Evolutionary conservation across 768 basidiomycete genomes (phyloP).

Genomic region (Obba rivulosa): DNA sequence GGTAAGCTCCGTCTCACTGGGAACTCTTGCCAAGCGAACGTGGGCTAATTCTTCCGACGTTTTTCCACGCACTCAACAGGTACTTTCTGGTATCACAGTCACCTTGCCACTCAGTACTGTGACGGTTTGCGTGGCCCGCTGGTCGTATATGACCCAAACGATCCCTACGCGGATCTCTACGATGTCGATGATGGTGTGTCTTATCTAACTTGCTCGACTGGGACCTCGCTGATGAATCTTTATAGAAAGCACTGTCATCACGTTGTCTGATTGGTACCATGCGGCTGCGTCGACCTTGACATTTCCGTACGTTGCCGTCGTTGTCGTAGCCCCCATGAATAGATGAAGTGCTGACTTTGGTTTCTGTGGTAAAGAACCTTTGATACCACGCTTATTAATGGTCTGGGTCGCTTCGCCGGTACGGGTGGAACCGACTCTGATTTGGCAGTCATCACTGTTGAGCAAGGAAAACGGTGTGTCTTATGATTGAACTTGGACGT

Average conservation of each 20-base stretch:
- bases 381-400: conserved; percentile 40
- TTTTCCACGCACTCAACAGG: conserved; percentile 6
- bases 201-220: background rate
- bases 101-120: conserved; percentile 34
- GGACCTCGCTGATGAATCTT: background rate
- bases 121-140: conserved; percentile 36
- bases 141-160: conserved; percentile 25
- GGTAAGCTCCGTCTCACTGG: too few relatives aligned
- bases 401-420: conserved; percentile 35
- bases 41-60: too few relatives aligned
- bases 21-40: too few relatives aligned
- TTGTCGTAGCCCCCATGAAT: background rate
- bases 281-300: conserved; percentile 6
- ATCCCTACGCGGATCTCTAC: conserved; percentile 22
- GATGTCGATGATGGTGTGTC: conserved; percentile 23
- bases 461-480: conserved; percentile 14
- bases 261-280: conserved; percentile 41
- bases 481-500: background rate
- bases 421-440: conserved; percentile 26
- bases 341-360: too few relatives aligned
- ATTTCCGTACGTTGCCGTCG: conserved; percentile 2
- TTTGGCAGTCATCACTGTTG: conserved; percentile 20
- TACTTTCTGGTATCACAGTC: conserved; percentile 38
- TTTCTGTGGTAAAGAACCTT: conserved; percentile 13
- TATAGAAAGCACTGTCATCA: conserved; percentile 39